Evolutionary conservation across 2,329 filamentous ascomycete genomes (phyloP).

Genomic region (Gyromitra esculenta): DNA sequence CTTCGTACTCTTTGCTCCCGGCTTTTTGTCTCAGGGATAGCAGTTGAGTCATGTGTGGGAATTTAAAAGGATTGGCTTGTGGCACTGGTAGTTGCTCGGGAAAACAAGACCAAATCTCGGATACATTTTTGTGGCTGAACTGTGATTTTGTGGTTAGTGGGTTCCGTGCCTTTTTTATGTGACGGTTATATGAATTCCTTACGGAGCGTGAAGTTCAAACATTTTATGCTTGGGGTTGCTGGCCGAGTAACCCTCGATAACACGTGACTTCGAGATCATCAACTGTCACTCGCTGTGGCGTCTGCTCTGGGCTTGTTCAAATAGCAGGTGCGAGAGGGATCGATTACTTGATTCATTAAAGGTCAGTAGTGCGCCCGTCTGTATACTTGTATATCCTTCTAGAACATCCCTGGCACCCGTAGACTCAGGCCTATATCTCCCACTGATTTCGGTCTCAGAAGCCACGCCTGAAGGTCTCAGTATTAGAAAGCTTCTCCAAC

Average conservation of each 20-base stretch:
- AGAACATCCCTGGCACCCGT: not conserved
- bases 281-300: not conserved
- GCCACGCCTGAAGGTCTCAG: no score
- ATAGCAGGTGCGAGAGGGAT: not conserved
- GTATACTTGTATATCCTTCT: no score
- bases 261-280: not conserved
- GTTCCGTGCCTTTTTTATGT: not conserved
- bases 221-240: not conserved
- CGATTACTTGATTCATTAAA: no score
- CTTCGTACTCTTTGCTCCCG: constrained; percentile 6
- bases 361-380: no score
- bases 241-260: not conserved
- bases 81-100: not conserved
- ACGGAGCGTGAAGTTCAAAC: not conserved
- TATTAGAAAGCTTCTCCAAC: no score
- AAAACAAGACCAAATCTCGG: not conserved
- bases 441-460: no score
- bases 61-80: constrained; percentile 1
- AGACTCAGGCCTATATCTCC: no score
- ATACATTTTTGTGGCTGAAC: not conserved
- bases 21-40: not conserved
- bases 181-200: no score
- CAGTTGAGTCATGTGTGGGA: constrained; percentile 4
- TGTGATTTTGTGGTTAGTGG: not conserved
- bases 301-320: not conserved